A percentile compares a stretch with the other conserved stretches of the same genome.
phyloP scores from a whole-genome alignment of 257 asterid species.

The Fraxinus quadrangulata region DNA sequence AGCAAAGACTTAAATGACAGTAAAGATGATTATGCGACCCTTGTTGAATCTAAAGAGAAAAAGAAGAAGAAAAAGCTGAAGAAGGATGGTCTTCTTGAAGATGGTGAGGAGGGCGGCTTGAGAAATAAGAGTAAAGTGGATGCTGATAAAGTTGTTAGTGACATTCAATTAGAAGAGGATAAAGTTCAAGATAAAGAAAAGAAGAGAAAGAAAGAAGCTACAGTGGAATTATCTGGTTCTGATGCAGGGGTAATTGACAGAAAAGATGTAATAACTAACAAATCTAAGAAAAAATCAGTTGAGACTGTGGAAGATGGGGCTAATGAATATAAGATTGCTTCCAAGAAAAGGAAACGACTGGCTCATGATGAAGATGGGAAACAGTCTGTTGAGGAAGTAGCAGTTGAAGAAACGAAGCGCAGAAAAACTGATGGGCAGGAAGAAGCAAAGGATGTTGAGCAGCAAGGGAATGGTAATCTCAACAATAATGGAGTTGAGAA shows the following conservation, averaged over 20 bases:
- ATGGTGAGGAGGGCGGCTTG: conserved; percentile 16
- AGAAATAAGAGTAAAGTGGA: conserved; percentile 3
- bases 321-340: conserved; percentile 44
- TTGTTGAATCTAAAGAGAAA: conserved; percentile 35
- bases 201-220: conserved; percentile 28
- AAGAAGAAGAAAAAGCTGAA: conserved; percentile 35
- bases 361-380: conserved; percentile 48
- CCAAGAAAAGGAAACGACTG: conserved; percentile 73
- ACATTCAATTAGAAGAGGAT: neutral
- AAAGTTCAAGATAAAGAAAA: conserved; percentile 24
- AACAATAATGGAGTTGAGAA: conserved; percentile 31
- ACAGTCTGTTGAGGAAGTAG: conserved; percentile 41
- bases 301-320: conserved; percentile 42
- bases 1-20: conserved; percentile 21
- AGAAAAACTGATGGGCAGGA: conserved; percentile 56
- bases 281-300: conserved; percentile 17
- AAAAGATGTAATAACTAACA: too few species aligned
- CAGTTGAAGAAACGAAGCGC: conserved; percentile 55
- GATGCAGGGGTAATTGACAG: too few species aligned
- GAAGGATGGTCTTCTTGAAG: conserved; percentile 19
- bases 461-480: conserved; percentile 19
- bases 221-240: too few species aligned
- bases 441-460: conserved; percentile 37
- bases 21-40: conserved; percentile 22
- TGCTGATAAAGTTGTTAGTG: neutral